A percentile compares a stretch with the other conserved stretches of the same genome.
These are phyloP conservation scores for Bryoerythrophyllum caledonicum DNA, from an alignment of 225 moss, liverwort and hornwort genomes.

Conservation along the genomic window DNA sequence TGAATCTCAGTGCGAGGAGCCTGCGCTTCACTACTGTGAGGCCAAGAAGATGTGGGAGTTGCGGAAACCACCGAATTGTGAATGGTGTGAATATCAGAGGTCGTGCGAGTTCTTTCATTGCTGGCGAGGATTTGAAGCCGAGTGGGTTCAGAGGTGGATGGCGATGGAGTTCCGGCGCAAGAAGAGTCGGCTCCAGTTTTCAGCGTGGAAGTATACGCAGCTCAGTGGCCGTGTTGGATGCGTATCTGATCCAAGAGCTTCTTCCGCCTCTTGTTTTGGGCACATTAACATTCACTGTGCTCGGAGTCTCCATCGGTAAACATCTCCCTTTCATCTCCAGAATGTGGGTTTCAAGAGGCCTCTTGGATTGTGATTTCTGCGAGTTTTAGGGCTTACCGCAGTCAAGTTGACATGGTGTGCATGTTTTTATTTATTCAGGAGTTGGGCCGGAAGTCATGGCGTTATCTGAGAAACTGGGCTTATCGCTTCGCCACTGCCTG, in stretches of 20 bases:
- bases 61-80: too few species aligned
- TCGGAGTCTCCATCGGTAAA: conserved; percentile 40
- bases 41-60: too few species aligned
- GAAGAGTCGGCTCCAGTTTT: background rate
- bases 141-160: background rate
- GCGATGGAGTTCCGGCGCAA: background rate
- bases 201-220: background rate
- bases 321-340: background rate
- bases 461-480: conserved; percentile 30
- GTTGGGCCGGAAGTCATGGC: conserved; percentile 29
- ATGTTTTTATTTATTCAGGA: conserved; percentile 21
- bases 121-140: background rate
- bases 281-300: conserved; percentile 28
- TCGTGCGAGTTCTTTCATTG: background rate
- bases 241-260: conserved; percentile 38
- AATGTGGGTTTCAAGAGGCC: too few species aligned
- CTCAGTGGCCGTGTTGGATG: conserved; percentile 17
- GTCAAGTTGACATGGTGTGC: background rate
- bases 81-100: too few species aligned
- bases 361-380: too few species aligned
- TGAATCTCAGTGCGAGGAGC: too few species aligned
- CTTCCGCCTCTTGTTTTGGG: conserved; percentile 37
- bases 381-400: background rate
- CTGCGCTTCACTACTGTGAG: too few species aligned
- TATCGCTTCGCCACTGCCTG: conserved; percentile 28